Conservation (phyloP, 176 grass and related monocot genomes). For the Phyllostachys edulis region DNA sequence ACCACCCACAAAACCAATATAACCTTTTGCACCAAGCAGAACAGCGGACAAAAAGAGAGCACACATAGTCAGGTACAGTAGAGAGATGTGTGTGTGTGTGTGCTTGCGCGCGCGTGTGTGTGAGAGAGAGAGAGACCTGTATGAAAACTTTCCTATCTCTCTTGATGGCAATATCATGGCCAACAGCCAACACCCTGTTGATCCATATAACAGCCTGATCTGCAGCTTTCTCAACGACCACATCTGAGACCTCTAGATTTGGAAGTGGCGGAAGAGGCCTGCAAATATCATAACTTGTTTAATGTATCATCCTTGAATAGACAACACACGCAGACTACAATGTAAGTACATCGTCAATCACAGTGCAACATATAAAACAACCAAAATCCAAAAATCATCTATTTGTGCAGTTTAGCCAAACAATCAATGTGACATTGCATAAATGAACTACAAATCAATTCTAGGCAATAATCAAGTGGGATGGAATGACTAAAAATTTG, state of each 20-base stretch:
- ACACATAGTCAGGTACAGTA: slow-evolving; percentile 17
- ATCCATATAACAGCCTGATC: slow-evolving; percentile 60
- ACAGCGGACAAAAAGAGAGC: slow-evolving; percentile 6
- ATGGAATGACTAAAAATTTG: not conserved
- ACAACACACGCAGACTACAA: not conserved
- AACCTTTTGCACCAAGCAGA: slow-evolving; percentile 39
- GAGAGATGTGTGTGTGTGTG: not conserved
- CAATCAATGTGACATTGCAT: not conserved
- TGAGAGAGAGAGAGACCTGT: slow-evolving; percentile 34
- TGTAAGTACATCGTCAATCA: not conserved
- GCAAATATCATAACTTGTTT: slow-evolving; percentile 15
- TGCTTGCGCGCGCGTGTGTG: not conserved
- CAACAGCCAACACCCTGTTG: slow-evolving; percentile 66
- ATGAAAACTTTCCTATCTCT: slow-evolving; percentile 84
- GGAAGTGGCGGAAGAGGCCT: slow-evolving; percentile 92
- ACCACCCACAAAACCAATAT: slow-evolving; percentile 74
- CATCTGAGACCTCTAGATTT: slow-evolving; percentile 89
- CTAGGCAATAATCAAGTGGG: not conserved
- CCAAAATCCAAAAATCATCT: not conserved
- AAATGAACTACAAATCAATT: not conserved
- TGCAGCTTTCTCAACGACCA: slow-evolving; percentile 58
- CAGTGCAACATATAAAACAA: not conserved
- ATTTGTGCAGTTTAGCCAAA: not conserved
- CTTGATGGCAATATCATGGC: slow-evolving; percentile 76
- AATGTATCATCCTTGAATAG: not conserved